Percentiles rank a stretch among this genome's conserved stretches.
These are phyloP conservation scores for Kodamaea leandrae DNA, from an alignment of 805 yeast species.

Conservation along the genomic window DNA sequence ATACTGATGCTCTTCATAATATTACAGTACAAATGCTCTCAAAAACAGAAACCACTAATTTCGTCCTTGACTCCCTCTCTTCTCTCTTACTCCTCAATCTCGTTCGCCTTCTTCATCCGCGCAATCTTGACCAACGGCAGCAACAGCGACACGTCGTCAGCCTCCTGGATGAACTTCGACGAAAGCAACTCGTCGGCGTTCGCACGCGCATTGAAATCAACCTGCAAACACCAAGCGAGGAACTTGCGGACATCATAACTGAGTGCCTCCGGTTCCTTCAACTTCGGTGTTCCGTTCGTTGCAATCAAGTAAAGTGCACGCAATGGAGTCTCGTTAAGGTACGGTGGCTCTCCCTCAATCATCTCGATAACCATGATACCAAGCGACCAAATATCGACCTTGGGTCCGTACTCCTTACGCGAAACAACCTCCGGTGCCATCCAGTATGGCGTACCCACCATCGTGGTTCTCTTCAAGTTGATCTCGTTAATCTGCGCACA, in stretches of 20 bases:
- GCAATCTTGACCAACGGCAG: conserved; percentile 77
- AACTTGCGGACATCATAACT: conserved; percentile 66
- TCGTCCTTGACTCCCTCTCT: no score
- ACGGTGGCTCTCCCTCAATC: conserved; percentile 99
- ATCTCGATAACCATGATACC: conserved; percentile 98
- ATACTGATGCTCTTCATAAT: no score
- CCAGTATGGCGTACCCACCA: conserved; percentile 99
- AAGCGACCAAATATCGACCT: conserved; percentile 96
- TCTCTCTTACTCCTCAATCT: background rate
- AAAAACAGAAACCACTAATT: no score
- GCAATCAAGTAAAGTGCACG: conserved; percentile 92
- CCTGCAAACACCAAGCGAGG: conserved; percentile 75
- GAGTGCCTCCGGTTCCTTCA: conserved; percentile 83
- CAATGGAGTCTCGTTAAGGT: conserved; percentile 91
- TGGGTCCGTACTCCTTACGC: conserved; percentile 92
- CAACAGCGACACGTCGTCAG: conserved; percentile 59
- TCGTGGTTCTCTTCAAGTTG: conserved; percentile 86
- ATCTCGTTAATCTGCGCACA: conserved; percentile 83
- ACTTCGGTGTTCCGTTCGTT: conserved; percentile 92
- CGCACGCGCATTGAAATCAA: conserved; percentile 77
- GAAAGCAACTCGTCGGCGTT: conserved; percentile 69
- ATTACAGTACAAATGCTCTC: no score
- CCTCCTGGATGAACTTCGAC: conserved; percentile 61
- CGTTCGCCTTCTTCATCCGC: conserved; percentile 51
- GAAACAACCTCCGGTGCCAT: conserved; percentile 99